phyloP scores from a whole-genome alignment of 1,284 basidiomycete genomes.

The Cryptococcus floricola region DNA sequence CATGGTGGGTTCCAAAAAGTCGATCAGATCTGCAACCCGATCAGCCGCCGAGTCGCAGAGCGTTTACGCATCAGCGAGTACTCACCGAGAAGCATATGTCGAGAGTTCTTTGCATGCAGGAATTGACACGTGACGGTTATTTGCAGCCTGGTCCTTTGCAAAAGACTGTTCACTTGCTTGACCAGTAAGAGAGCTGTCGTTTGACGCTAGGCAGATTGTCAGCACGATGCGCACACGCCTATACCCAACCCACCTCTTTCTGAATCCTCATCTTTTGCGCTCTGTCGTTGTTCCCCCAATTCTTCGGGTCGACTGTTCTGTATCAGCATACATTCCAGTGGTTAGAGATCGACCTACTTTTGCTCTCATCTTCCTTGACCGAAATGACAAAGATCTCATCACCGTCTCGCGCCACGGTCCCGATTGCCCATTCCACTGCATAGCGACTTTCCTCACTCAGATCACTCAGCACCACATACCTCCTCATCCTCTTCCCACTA shows the following conservation, averaged over 20 bases:
- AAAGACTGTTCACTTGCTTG: conserved; percentile 78
- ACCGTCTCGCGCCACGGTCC: conserved; percentile 90
- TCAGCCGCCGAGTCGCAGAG: neutral
- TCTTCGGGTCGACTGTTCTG: conserved; percentile 66
- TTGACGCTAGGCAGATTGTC: conserved; percentile 61
- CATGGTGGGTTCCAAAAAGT: conserved; percentile 86
- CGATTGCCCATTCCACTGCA: conserved; percentile 93
- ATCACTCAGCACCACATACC: conserved; percentile 90
- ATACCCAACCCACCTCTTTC: conserved; percentile 65
- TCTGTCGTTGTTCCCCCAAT: conserved; percentile 63
- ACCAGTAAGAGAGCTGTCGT: conserved; percentile 79
- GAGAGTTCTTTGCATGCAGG: conserved; percentile 88
- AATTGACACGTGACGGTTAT: conserved; percentile 88
- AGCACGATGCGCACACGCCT: neutral
- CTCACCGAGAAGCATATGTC: conserved; percentile 83
- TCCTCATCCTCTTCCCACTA: conserved; percentile 58
- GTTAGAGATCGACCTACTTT: conserved; percentile 56
- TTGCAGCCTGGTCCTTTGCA: conserved; percentile 84
- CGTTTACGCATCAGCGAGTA: conserved; percentile 1
- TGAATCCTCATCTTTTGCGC: conserved; percentile 73
- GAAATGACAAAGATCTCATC: conserved; percentile 86
- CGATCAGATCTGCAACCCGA: conserved; percentile 67
- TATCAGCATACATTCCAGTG: neutral
- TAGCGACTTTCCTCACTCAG: conserved; percentile 86
- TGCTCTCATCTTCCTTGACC: conserved; percentile 87